Conservation (phyloP, 2,329 filamentous ascomycete species). For the Mollisiaceae sp. region DNA sequence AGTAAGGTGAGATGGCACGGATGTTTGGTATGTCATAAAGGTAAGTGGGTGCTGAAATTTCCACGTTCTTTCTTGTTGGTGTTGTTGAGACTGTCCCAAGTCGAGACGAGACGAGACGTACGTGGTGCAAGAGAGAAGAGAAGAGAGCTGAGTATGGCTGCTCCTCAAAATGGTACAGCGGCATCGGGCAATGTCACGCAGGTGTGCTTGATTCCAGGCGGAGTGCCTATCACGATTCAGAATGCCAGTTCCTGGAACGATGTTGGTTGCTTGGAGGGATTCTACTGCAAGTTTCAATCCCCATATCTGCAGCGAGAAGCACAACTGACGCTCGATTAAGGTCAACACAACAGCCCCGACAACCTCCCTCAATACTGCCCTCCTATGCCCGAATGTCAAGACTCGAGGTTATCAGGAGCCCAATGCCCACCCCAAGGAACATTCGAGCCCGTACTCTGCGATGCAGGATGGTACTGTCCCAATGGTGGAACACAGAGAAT, state of each 20-base stretch:
- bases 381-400: conserved; percentile 30
- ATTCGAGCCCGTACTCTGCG: conserved; percentile 58
- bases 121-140: too few species aligned
- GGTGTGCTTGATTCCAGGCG: conserved; percentile 17
- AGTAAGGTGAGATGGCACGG: background rate
- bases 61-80: background rate
- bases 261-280: conserved; percentile 26
- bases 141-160: background rate
- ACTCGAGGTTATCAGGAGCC: conserved; percentile 25
- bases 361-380: conserved; percentile 37
- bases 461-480: conserved; percentile 56
- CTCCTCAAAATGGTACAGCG: background rate
- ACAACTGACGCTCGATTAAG: conserved; percentile 19
- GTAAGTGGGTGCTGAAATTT: background rate
- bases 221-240: conserved; percentile 20
- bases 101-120: background rate
- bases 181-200: background rate
- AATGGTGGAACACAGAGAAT: conserved; percentile 47
- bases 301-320: background rate
- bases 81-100: too few species aligned
- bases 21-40: conserved; percentile 1
- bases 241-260: conserved; percentile 21
- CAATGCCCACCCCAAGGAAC: conserved; percentile 17
- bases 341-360: conserved; percentile 29
- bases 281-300: conserved; percentile 25